These are phyloP conservation scores for Lasiodiplodia sp. DNA, from an alignment of 2,329 filamentous ascomycete genomes.

Conservation along the genomic window DNA sequence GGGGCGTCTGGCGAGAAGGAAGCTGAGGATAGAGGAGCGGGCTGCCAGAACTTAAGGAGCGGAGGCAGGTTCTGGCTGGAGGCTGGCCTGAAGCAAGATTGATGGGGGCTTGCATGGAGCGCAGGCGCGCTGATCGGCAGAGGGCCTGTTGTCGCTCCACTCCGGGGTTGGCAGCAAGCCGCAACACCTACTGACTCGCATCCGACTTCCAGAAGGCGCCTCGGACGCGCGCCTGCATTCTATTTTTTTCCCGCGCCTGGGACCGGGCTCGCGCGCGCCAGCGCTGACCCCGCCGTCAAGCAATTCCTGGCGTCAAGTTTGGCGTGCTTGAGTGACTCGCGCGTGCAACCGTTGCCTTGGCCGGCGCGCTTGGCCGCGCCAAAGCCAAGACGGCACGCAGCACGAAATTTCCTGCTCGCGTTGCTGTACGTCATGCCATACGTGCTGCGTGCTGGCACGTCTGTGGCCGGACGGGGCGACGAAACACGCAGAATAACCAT, in stretches of 20 bases:
- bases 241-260: background rate
- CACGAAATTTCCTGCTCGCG: conserved; percentile 2
- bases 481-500: conserved; percentile 7
- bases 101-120: conserved; percentile 19
- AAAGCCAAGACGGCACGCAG: conserved; percentile 13
- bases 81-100: conserved; percentile 18
- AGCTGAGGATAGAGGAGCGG: conserved; percentile 15
- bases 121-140: conserved; percentile 16
- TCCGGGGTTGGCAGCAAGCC: conserved; percentile 20
- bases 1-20: background rate
- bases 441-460: conserved; percentile 5
- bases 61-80: background rate
- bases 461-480: background rate
- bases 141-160: conserved; percentile 16
- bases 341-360: conserved; percentile 4
- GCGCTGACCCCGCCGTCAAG: background rate
- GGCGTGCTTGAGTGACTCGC: conserved; percentile 4
- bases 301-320: conserved; percentile 16
- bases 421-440: background rate
- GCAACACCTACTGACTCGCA: conserved; percentile 11
- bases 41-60: conserved; percentile 8
- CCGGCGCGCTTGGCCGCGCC: conserved; percentile 12
- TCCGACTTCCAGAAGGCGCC: conserved; percentile 1
- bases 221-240: background rate
- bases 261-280: background rate